phyloP scores from a whole-genome alignment of 257 asterid genomes.

The Solanum clarkiae region DNA sequence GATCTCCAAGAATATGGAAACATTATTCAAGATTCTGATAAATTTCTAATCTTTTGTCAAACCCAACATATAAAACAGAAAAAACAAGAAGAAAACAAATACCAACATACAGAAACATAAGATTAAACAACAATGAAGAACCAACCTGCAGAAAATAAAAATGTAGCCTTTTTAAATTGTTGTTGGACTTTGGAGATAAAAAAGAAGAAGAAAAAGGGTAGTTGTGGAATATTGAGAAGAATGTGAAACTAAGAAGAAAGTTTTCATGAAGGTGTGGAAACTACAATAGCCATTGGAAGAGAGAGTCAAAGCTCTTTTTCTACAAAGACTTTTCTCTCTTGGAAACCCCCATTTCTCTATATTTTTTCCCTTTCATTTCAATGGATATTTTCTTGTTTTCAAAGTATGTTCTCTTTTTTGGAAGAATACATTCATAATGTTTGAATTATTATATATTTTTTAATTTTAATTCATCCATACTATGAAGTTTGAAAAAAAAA shows the following conservation, averaged over 20 bases:
- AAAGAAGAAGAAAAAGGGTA: neutral
- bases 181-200: neutral
- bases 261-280: neutral
- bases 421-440: neutral
- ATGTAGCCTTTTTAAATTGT: neutral
- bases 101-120: neutral
- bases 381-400: neutral
- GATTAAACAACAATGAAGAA: neutral
- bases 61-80: neutral
- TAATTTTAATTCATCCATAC: neutral
- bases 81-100: neutral
- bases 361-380: neutral
- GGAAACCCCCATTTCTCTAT: neutral
- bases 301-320: conserved; percentile 33
- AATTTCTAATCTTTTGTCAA: neutral
- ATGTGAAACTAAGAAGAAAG: neutral
- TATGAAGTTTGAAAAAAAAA: too few relatives aligned
- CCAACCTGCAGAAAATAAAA: neutral
- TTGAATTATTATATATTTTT: neutral
- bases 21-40: neutral
- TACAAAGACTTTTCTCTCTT: conserved; percentile 29
- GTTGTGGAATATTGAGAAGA: neutral
- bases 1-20: neutral
- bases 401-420: neutral
- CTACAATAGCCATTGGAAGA: conserved; percentile 20